A percentile compares a stretch with the other conserved stretches of the same genome.
These are phyloP conservation scores for Abelmoschus esculentus DNA, from an alignment of 345 rosid species.

Conservation along the genomic window DNA sequence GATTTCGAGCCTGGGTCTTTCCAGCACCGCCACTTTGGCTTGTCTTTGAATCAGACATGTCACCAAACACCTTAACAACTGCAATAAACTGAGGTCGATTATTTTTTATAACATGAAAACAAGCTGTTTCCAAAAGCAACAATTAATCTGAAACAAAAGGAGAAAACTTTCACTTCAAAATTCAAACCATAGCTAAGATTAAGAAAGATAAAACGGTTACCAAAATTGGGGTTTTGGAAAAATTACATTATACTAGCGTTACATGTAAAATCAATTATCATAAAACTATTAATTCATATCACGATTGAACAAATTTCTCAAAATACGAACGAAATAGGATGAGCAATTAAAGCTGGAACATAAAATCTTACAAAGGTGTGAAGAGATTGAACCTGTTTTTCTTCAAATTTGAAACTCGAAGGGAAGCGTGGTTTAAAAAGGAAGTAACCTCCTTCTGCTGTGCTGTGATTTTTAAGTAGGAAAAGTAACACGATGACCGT, in stretches of 20 bases:
- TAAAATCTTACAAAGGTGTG: neutral
- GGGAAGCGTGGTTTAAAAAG: too few species aligned
- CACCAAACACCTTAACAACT: neutral
- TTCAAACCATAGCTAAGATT: neutral
- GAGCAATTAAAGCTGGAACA: neutral
- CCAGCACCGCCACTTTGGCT: conserved; percentile 17
- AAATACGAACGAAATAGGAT: neutral
- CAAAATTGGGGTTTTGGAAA: neutral
- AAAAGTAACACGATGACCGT: too few species aligned
- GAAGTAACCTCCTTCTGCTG: too few species aligned
- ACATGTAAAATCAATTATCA: neutral
- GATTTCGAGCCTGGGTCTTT: conserved; percentile 46
- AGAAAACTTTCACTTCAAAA: neutral
- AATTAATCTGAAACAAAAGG: conserved; percentile 3
- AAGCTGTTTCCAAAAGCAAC: neutral
- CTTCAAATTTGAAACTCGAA: too few species aligned
- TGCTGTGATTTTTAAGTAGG: too few species aligned
- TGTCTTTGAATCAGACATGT: conserved; percentile 34
- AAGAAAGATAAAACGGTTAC: neutral
- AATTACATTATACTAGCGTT: too few species aligned
- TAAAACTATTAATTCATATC: neutral
- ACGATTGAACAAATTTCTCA: neutral
- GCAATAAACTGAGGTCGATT: neutral
- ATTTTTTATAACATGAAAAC: neutral
- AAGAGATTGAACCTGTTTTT: neutral